Evolutionary conservation across 2,329 filamentous ascomycete genomes (phyloP).

Genomic region (Endothia cerciana): DNA sequence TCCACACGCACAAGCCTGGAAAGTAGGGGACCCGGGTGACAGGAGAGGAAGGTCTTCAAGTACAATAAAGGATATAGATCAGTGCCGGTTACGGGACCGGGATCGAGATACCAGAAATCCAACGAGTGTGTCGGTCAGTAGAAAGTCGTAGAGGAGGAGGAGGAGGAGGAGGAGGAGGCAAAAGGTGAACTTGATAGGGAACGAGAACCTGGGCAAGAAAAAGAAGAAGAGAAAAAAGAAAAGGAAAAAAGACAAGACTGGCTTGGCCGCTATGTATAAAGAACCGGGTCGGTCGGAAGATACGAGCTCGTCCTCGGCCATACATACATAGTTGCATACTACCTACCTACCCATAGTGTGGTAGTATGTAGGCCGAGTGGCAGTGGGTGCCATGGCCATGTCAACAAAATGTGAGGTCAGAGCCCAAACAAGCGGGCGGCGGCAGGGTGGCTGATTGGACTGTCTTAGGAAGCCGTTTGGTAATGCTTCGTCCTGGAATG

Average conservation of each 20-base stretch:
- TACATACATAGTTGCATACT: background rate
- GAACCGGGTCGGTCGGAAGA: conserved; percentile 2
- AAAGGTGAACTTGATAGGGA: background rate
- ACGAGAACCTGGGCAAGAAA: no score
- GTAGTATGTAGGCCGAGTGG: no score
- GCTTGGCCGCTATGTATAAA: background rate
- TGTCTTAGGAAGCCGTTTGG: conserved; percentile 4
- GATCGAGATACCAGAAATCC: background rate
- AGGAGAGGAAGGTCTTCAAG: no score
- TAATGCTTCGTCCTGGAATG: conserved; percentile 13
- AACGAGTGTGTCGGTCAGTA: background rate
- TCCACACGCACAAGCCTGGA: conserved; percentile 1
- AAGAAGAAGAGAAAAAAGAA: background rate
- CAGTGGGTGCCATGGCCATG: background rate
- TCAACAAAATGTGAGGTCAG: conserved; percentile 10
- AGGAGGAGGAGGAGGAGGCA: background rate
- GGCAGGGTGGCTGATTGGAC: conserved; percentile 1
- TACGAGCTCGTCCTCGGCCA: background rate
- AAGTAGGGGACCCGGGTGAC: background rate
- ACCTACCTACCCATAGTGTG: no score
- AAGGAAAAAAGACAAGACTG: background rate
- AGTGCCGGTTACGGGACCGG: background rate
- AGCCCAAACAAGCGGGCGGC: background rate
- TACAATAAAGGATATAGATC: no score
- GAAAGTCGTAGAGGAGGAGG: background rate